Base-by-base conservation (phyloP, 2,329 filamentous ascomycete genomes). In the Coniochaeta pulveracea region DNA sequence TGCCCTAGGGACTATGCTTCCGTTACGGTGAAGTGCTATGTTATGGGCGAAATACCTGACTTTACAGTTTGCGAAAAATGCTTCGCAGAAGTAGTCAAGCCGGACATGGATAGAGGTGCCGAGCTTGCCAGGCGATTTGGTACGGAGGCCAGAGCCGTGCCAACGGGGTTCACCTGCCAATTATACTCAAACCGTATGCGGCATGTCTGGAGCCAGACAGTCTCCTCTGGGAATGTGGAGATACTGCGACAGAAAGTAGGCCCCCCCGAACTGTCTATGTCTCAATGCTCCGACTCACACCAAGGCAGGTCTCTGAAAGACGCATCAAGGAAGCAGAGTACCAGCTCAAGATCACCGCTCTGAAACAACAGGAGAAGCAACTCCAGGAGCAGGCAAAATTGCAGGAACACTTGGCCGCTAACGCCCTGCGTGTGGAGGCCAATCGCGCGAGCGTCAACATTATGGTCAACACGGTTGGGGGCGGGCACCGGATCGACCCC, bases 171-270 rank as follows among this genome's bases (percentile, higher is more conserved):
- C 12, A 40, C 38, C 0, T 40, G 37, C 26, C 38, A 43, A 26
- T 22, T 43, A 4, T 43, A 40, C n/a, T 43, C 40, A 3, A 24
- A 31, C 4, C 19, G 33, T 2, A 43, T 43, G 38, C 30, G 38
- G 6, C 35, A 26, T 11, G 26, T 43, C 1, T 43, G 38, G 38
- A 19, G 19, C 8, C 29, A 43, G n/a, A 22, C 37, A 6, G 35
- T 21, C 2, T 33, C 33, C 10, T 35, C 33, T 5, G 34, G 35
- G 4, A 24, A 40, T 16, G 8, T 39, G 5, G 33, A 37, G 14
- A 17, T 32, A 34, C 29, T 40, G 8, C 22, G 37, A 26, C 33
- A 21, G 10, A 40, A 37, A 35, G 36, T 34, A 34, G 19, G n/a
- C n/a, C n/a, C n/a, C n/a, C n/a, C n/a, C n/a, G n/a, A n/a, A n/a